These are phyloP conservation scores for Quercus wislizeni DNA, from an alignment of 306 rosid species.

Conservation along the genomic window DNA sequence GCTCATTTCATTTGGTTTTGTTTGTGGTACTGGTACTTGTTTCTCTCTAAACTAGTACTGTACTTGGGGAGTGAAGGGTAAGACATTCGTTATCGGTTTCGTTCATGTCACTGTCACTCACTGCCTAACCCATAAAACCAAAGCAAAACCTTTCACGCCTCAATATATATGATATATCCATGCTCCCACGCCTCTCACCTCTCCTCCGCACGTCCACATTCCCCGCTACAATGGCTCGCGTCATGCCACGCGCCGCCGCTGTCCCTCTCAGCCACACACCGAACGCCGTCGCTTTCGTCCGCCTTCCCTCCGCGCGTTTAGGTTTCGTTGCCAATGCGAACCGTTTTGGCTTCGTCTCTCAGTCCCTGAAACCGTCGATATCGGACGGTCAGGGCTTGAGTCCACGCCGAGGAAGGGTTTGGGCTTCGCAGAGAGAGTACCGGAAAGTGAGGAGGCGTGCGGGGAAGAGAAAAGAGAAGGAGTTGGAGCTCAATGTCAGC, in stretches of 20 bases:
- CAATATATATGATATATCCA: neutral
- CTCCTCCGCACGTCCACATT: slow-evolving; percentile 34
- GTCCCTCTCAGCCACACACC: slow-evolving; percentile 10
- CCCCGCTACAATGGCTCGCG: slow-evolving; percentile 53
- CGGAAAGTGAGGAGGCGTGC: slow-evolving; percentile 55
- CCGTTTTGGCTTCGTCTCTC: neutral
- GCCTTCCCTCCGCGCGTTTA: neutral
- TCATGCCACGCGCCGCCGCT: slow-evolving; percentile 34
- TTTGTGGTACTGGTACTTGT: no score
- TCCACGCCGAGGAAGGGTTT: slow-evolving; percentile 18
- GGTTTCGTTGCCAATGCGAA: slow-evolving; percentile 2
- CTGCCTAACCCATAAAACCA: neutral
- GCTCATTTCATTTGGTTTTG: no score
- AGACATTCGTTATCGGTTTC: neutral
- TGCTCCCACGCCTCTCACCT: slow-evolving; percentile 47
- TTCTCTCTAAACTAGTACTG: neutral
- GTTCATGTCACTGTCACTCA: neutral
- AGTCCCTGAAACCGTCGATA: slow-evolving; percentile 17
- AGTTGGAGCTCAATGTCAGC: slow-evolving; percentile 57
- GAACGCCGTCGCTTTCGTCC: slow-evolving; percentile 6
- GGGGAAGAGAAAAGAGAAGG: slow-evolving; percentile 48
- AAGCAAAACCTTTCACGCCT: neutral
- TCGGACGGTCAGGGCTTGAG: slow-evolving; percentile 26
- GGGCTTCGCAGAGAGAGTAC: slow-evolving; percentile 53
- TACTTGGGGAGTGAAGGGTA: neutral